These are phyloP conservation scores for Histomonas meleagridis DNA, from an alignment of 208 protist genomes.

Conservation along the genomic window DNA sequence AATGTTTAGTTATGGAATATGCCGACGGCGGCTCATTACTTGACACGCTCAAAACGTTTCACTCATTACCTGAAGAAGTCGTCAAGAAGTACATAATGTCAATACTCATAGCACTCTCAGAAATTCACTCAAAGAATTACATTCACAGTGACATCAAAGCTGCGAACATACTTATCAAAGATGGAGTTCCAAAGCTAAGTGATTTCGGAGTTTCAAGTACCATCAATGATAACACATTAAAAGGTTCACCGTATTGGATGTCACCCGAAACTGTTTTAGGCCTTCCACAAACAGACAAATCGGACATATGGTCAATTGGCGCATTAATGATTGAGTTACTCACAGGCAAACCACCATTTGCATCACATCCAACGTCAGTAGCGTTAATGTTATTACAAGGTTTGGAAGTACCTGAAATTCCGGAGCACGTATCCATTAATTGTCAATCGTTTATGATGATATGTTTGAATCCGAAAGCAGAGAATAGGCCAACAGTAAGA, in stretches of 20 bases:
- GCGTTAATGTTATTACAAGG: slow-evolving; percentile 63
- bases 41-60: too few species aligned
- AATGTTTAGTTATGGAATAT: too few species aligned
- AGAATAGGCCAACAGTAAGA: neutral
- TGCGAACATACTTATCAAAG: slow-evolving; percentile 3
- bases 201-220: slow-evolving; percentile 23
- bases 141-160: neutral
- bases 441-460: neutral
- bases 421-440: neutral
- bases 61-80: too few species aligned
- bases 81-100: too few species aligned
- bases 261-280: slow-evolving; percentile 69
- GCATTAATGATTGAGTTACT: slow-evolving; percentile 74
- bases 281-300: slow-evolving; percentile 51
- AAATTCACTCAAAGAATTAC: neutral
- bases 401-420: neutral
- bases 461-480: slow-evolving; percentile 4
- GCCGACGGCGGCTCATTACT: too few species aligned
- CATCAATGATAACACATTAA: neutral
- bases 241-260: slow-evolving; percentile 67
- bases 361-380: slow-evolving; percentile 63
- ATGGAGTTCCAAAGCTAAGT: neutral
- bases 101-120: too few species aligned
- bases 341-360: slow-evolving; percentile 68
- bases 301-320: slow-evolving; percentile 53